Evolutionary conservation across 129 eudicot species (phyloP), one percentile per base, ranked within the genome.

Genomic region (Chrysanthemum makinoi): DNA sequence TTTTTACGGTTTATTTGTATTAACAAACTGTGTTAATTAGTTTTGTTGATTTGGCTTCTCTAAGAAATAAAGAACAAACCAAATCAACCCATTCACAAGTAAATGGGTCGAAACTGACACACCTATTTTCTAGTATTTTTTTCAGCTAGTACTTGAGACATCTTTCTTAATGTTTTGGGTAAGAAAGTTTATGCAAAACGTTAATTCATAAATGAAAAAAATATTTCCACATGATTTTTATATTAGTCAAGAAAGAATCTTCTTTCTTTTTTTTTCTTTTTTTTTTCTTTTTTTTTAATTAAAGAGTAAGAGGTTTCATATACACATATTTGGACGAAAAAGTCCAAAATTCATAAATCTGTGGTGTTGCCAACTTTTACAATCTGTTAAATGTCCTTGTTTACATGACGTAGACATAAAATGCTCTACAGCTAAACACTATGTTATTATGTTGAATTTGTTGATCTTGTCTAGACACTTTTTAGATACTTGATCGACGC

Each of bases 331-430:
- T 62, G 70, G 44, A 33, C 61, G 28, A 53, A 55, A 75, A 65
- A 56, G 33, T 28, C 33, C 33, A 28, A 28, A 61, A 28, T 3
- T 28, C 33, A 28, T 28, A 28, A 22, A 72, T 5, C 17, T 72
- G 19, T 17, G 10, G 35, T 74, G 65, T 57, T 43, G 20, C 67
- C 79, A 66, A 66, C 73, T 57, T 75, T 33, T 44, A 10, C 61
- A 77, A 47, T 69, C 59, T 80, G 71, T 57, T 69, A 68, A 50
- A 62, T 69, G 76, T 72, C 79, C 47, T 59, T 66, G 20, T 75
- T 55, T 75, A 61, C 39, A 75, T 75, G 79, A 75, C 26, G 73
- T 75, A 28, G 68, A 72, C 69, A 24, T n/a, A 71, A 57, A 12
- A 70, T 63, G 33, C 33, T 28, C 33, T 28, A 28, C 33, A 28